phyloP scores from a whole-genome alignment of 257 asterid species.

The Cinchona pubescens region DNA sequence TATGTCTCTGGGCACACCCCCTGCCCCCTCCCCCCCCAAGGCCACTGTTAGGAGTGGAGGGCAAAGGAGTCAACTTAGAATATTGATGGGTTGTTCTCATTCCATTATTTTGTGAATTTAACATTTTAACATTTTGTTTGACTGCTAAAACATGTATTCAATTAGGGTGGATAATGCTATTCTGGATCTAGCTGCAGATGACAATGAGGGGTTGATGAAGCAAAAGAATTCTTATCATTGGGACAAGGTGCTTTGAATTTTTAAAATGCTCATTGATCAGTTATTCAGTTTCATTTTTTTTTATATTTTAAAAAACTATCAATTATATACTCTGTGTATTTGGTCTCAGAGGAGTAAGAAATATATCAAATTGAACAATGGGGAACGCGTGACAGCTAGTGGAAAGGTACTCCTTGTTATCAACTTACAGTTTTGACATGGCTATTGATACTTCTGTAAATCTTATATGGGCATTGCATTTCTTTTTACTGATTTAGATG shows the following conservation, averaged over 20 bases:
- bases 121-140: not conserved
- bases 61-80: not conserved
- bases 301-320: not conserved
- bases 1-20: not conserved
- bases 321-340: not conserved
- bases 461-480: not conserved
- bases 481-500: not conserved
- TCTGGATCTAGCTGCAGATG: conserved; percentile 87
- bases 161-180: conserved; percentile 88
- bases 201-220: conserved; percentile 58
- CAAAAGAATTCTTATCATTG: conserved; percentile 83
- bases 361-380: conserved; percentile 83
- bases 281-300: not conserved
- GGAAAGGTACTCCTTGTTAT: conserved; percentile 67
- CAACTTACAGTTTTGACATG: conserved; percentile 5
- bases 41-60: not conserved
- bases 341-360: conserved; percentile 80
- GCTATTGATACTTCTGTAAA: not conserved
- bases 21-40: no score
- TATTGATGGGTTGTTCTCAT: not conserved
- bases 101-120: not conserved
- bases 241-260: conserved; percentile 69
- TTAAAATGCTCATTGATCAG: not conserved
- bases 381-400: conserved; percentile 92
- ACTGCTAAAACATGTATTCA: not conserved